Evolutionary conservation across 148 eudicot species (phyloP), one percentile per base, ranked within the genome.

Genomic region (Fagopyrum tataricum): DNA sequence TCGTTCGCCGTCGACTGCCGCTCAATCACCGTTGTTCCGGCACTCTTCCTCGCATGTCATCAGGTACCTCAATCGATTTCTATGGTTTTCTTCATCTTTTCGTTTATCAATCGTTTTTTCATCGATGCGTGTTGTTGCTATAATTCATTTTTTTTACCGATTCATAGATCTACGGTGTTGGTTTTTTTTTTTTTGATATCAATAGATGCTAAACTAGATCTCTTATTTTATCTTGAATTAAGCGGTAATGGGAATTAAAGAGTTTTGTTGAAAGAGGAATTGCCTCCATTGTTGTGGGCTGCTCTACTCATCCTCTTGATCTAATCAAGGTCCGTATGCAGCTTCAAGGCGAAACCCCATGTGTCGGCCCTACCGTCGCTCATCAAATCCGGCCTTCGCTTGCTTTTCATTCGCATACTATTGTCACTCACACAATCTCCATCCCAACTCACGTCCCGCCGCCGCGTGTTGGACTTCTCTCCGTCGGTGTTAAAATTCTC

Each of bases 291-390:
- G 77, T 87, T 4, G 90, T 87, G 3, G 90, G 90, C 5, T 84
- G 87, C 73, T 78, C 84, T 4, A 87, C 90, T n/a, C 90, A 87
- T 74, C 90, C 90, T 0, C 83, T 87, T 1, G 90, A 87, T 56
- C 67, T 87, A 4, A 80, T 87, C 49, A 87, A 87, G 70, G 90
- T 87, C 72, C 86, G 90, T 5, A 87, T 87, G 90, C 90, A 84
- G 53, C 81, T 87, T n/a, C 87, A 87, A 51, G 90, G 90, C 47
- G 90, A 87, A 69, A 14, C 77, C 2, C 44, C 73, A 9, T 10
- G 47, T 4, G 23, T 42, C 15, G 48, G 2, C 1, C 37, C 37
- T 31, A 3, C 72, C 43, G 26, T 76, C 24, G 66, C 49, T 51
- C 80, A 59, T 10, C 78, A 46, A 15, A 74, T 85, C 83, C 89